Conservation (phyloP, 352 stramenopile species). For the Thraustochytrium striatum region DNA sequence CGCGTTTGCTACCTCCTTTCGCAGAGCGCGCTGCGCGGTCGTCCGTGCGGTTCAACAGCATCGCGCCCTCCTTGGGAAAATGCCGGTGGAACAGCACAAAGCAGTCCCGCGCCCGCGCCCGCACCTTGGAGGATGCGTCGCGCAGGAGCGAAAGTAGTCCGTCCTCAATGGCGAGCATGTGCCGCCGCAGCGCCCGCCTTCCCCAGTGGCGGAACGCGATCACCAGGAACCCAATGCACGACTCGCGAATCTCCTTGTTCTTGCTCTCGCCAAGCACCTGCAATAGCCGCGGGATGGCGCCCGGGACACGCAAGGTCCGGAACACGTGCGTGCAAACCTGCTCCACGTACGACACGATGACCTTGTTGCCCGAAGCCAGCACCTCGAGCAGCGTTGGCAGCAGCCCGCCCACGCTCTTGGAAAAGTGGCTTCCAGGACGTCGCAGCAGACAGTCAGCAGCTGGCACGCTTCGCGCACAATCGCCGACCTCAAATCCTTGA, state of each 20-base stretch:
- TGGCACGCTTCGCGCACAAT: constrained; percentile 32
- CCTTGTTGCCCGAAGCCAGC: constrained; percentile 33
- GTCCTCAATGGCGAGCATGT: neutral
- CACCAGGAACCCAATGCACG: constrained; percentile 5
- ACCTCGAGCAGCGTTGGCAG: constrained; percentile 22
- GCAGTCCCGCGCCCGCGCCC: constrained; percentile 6
- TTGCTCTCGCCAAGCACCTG: constrained; percentile 19
- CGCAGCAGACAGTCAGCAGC: constrained; percentile 12
- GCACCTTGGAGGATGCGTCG: constrained; percentile 25
- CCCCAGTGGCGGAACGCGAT: neutral
- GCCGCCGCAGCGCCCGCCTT: neutral
- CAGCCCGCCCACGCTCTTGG: neutral
- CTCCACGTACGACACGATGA: constrained; percentile 10
- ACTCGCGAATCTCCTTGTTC: constrained; percentile 27
- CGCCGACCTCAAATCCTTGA: constrained; percentile 8
- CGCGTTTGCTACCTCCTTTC: neutral
- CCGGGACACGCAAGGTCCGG: neutral
- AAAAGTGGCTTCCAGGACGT: constrained; percentile 8
- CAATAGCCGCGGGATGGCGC: neutral
- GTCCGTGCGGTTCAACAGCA: neutral
- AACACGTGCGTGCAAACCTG: constrained; percentile 30
- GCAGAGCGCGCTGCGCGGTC: neutral
- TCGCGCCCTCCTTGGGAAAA: neutral
- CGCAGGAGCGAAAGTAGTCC: neutral
- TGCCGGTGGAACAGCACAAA: constrained; percentile 6